Evolutionary conservation across 1,139 yeast species (phyloP), one percentile per base, ranked within the genome.

Genomic region (Trichomonascaceae sp.): DNA sequence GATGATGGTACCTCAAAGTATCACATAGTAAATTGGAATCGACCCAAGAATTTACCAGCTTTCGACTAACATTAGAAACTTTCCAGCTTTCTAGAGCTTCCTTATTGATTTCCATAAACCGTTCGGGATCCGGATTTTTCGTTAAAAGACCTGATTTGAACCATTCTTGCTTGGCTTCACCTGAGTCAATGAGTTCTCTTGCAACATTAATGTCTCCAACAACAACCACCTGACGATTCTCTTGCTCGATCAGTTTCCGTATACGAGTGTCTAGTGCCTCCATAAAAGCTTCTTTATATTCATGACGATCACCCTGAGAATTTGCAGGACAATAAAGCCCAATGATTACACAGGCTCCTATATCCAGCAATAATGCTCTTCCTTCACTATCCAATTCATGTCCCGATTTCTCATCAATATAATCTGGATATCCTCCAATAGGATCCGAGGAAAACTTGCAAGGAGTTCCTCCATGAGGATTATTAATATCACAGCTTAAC

Each of bases 251-350:
- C 52, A 91, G 73, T 46, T 77, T 77, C 44, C 78, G 70, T 19
- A 89, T 79, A 53, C 99, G 74, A 51, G 75, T 68, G 49, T 89
- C 79, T 51, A 93, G 67, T 0, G 79, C 69, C 17, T 74, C 71
- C 55, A 87, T 73, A 63, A 87, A 93, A 12, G 72, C 67, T 47
- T 81, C 64, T 47, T 96, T 72, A 61, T 75, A 85, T 18, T 68
- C 69, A 55, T 84, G 87, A 10, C 95, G 95, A 51, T 83, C 87
- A 3, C 83, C 90, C 0, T 89, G 80, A 0, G 97, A 87, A 65
- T 90, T 89, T 0, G 98, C 98, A 0, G 98, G 98, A 65, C 98
- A 91, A 65, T 93, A 93, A 1, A 89, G 78, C 0, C 91, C 82
- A 53, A 93, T 81, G 0, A 93, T 69, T 1, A 83, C 69, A 58